A percentile compares a stretch with the other conserved stretches of the same genome.
These are phyloP conservation scores for Anthostomella pinea DNA, from an alignment of 2,329 filamentous ascomycete genomes.

Conservation along the genomic window DNA sequence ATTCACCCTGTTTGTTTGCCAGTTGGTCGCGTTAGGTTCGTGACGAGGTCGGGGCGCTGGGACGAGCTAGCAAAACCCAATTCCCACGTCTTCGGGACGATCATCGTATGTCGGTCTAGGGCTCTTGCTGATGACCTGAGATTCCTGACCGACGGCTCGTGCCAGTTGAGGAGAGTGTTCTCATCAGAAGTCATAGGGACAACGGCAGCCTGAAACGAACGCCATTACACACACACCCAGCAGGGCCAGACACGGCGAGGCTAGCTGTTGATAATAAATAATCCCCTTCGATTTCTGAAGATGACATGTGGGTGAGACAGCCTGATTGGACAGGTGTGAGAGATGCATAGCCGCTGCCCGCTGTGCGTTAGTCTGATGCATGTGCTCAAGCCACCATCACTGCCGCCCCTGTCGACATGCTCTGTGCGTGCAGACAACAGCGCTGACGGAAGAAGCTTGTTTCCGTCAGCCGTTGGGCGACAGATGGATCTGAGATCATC, in stretches of 20 bases:
- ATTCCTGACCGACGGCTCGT: slow-evolving; percentile 3
- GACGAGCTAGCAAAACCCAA: slow-evolving; percentile 13
- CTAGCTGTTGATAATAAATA: slow-evolving; percentile 17
- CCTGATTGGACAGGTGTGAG: slow-evolving; percentile 31
- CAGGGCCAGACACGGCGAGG: slow-evolving; percentile 14
- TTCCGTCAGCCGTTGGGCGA: slow-evolving; percentile 17
- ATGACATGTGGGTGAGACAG: slow-evolving; percentile 18
- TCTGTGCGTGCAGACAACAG: slow-evolving; percentile 16
- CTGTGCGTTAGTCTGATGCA: slow-evolving; percentile 37
- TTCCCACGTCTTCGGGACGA: slow-evolving; percentile 16
- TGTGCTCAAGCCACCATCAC: slow-evolving; percentile 31
- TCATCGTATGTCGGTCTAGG: slow-evolving; percentile 6
- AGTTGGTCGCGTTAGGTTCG: slow-evolving; percentile 9
- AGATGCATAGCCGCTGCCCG: slow-evolving; percentile 38
- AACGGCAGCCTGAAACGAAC: slow-evolving; percentile 17
- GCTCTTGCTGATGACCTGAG: slow-evolving; percentile 2
- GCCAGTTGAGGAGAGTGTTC: background rate
- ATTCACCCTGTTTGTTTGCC: slow-evolving; percentile 12
- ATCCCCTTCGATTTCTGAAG: slow-evolving; percentile 17
- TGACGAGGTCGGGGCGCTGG: slow-evolving; percentile 15
- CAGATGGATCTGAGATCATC: too few relatives aligned
- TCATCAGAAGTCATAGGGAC: slow-evolving; percentile 4
- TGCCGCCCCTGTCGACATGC: slow-evolving; percentile 23
- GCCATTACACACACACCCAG: slow-evolving; percentile 1
- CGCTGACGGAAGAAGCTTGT: slow-evolving; percentile 23